These are phyloP conservation scores for Fusarium hainanense DNA, from an alignment of 2,329 filamentous ascomycete species.

Conservation along the genomic window DNA sequence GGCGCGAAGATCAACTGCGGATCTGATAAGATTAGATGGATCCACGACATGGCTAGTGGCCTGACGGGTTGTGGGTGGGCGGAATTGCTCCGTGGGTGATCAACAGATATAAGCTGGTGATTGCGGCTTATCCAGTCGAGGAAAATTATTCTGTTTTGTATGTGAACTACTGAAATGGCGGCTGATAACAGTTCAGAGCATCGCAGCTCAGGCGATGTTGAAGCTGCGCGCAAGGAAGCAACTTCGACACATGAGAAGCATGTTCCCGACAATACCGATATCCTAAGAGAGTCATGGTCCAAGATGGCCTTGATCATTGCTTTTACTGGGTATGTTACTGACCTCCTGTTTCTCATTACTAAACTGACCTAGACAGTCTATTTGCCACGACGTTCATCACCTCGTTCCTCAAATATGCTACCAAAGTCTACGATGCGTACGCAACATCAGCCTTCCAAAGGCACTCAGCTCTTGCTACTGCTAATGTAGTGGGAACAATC, in stretches of 20 bases:
- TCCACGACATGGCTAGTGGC: not conserved
- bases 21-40: conserved; percentile 46
- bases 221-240: conserved; percentile 11
- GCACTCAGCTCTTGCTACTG: conserved; percentile 62
- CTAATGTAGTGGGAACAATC: conserved; percentile 60
- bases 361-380: conserved; percentile 30
- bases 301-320: conserved; percentile 41
- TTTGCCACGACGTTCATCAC: conserved; percentile 48
- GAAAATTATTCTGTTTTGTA: fast-evolving
- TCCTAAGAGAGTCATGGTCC: conserved; percentile 43
- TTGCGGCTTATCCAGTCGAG: not conserved
- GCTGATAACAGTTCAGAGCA: conserved; percentile 8
- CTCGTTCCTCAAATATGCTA: conserved; percentile 48
- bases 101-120: not conserved
- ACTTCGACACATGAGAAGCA: not conserved
- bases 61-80: conserved; percentile 22
- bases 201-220: conserved; percentile 28
- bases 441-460: conserved; percentile 55
- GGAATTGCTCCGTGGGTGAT: conserved; percentile 21
- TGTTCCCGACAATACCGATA: conserved; percentile 28
- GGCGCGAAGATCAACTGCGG: not conserved
- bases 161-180: conserved; percentile 4
- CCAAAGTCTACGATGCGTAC: conserved; percentile 49
- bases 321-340: conserved; percentile 30
- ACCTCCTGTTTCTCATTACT: fast-evolving